phyloP scores from a whole-genome alignment of 2,329 filamentous ascomycete genomes.

The Tolypocladium ovalisporum region DNA sequence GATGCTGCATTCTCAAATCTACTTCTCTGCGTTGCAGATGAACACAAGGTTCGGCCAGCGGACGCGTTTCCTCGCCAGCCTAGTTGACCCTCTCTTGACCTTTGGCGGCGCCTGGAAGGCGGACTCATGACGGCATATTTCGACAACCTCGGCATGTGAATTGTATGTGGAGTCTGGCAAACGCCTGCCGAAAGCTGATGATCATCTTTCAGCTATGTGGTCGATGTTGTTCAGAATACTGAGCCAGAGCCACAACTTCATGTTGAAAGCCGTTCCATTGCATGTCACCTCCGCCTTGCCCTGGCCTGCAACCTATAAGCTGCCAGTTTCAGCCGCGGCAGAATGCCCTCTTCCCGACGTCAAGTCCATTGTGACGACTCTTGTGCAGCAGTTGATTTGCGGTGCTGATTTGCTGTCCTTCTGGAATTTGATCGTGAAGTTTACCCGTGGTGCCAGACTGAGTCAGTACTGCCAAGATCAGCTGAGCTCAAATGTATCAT shows the following conservation, averaged over 20 bases:
- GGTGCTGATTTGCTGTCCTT: conserved; percentile 31
- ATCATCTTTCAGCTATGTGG: conserved; percentile 17
- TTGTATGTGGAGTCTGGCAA: neutral
- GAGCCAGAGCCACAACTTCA: conserved; percentile 25
- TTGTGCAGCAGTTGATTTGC: conserved; percentile 33
- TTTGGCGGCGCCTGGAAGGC: too few relatives aligned
- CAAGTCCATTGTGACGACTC: conserved; percentile 31
- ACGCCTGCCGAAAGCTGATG: conserved; percentile 10
- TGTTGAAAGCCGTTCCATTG: conserved; percentile 37
- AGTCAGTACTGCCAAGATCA: neutral
- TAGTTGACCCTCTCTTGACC: neutral
- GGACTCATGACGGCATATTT: too few relatives aligned
- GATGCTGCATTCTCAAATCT: neutral
- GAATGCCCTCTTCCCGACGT: conserved; percentile 28
- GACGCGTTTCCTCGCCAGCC: neutral
- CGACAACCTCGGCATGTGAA: neutral
- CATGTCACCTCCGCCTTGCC: conserved; percentile 28
- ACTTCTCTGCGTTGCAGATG: neutral
- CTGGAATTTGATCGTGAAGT: conserved; percentile 24
- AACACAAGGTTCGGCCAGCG: neutral
- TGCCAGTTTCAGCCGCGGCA: conserved; percentile 29
- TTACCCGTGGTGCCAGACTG: neutral
- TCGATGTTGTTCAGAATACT: conserved; percentile 21
- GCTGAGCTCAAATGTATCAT: too few relatives aligned
- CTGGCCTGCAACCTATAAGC: conserved; percentile 37